Base-by-base conservation (phyloP, 2,329 filamentous ascomycete species). In the Rasamsonia emersonii region DNA sequence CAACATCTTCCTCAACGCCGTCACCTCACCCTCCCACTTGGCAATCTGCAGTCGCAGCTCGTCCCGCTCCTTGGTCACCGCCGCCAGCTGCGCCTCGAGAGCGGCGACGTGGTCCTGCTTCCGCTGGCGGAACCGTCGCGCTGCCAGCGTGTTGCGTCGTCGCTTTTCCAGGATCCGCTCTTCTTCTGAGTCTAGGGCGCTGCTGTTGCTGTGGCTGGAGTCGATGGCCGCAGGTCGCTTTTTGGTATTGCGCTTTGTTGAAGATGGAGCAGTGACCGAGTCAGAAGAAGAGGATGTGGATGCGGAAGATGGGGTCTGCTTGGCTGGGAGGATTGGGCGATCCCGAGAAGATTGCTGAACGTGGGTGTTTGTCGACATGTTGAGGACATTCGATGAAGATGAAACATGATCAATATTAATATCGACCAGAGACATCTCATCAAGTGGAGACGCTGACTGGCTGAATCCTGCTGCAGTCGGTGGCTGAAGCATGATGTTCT, bases 21-120 rank as follows among this genome's bases (percentile, higher is more conserved):
- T 50, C 16, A 53, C 54, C 42, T 59, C 54, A 6, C 54, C 55
- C 40, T 58, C 52, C 27, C 58, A 37, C 36, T 54, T 55, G 8
- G 52, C 56, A 26, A 55, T 50, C 21, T 45, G 47, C 33, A 58
- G 45, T 37, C 41, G 53, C 43, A 56, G 41, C 32, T 56, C 53
- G 36, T 59, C 55, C 15, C 55, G 45, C 34, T 59, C 55, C 32
- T 45, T 45, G 27, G 51, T 46, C 8, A 55, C 34, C 16, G 37
- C 43, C 30, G 48, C 47, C 29, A 59, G 43, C 34, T 56, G 52
- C n/a, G 42, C 47, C 40, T 57, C 52, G 14, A 59, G 43, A 27
- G 45, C 42, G 25, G 49, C 46, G 37, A 55, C 46, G 36, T 48
- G 47, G 28, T 58, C 54, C 16, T 52, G 43, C 5, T 53, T 53